These are phyloP conservation scores for Tarenaya hassleriana DNA, from an alignment of 345 rosid species.

Conservation along the genomic window DNA sequence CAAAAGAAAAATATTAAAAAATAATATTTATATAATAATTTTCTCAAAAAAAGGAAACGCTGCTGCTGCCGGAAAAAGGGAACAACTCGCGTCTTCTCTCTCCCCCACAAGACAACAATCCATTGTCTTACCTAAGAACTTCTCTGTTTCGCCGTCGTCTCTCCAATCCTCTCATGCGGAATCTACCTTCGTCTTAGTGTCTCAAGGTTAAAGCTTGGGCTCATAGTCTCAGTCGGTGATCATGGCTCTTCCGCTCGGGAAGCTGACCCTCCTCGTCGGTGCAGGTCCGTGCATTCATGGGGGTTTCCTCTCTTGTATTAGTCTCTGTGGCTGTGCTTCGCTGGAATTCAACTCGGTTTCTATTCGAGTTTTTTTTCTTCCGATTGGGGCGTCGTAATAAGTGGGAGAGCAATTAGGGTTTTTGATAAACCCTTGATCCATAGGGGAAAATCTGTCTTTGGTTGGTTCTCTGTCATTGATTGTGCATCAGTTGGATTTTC, in stretches of 20 bases:
- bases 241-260: slow-evolving; percentile 33
- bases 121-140: too few relatives aligned
- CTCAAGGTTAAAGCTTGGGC: slow-evolving; percentile 1
- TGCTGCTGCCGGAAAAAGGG: too few relatives aligned
- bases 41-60: too few relatives aligned
- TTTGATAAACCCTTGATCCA: slow-evolving; percentile 22
- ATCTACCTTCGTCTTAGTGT: slow-evolving; percentile 1
- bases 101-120: too few relatives aligned
- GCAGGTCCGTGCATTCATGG: slow-evolving; percentile 25
- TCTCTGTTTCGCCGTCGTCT: neutral
- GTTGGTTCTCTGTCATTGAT: neutral
- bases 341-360: neutral
- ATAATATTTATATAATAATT: too few relatives aligned
- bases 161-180: slow-evolving; percentile 7
- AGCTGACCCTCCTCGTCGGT: slow-evolving; percentile 35
- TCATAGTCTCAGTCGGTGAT: slow-evolving; percentile 5
- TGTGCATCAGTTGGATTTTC: neutral
- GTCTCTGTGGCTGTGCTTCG: neutral
- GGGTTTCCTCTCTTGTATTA: neutral
- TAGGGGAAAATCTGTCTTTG: too few relatives aligned
- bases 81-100: too few relatives aligned
- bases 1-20: too few relatives aligned
- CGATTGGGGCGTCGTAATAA: slow-evolving; percentile 8
- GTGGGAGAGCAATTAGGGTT: slow-evolving; percentile 25
- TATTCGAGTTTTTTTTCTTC: neutral